Evolutionary conservation across 1,139 yeast genomes (phyloP).

Genomic region (Sugiyamaella sp.): DNA sequence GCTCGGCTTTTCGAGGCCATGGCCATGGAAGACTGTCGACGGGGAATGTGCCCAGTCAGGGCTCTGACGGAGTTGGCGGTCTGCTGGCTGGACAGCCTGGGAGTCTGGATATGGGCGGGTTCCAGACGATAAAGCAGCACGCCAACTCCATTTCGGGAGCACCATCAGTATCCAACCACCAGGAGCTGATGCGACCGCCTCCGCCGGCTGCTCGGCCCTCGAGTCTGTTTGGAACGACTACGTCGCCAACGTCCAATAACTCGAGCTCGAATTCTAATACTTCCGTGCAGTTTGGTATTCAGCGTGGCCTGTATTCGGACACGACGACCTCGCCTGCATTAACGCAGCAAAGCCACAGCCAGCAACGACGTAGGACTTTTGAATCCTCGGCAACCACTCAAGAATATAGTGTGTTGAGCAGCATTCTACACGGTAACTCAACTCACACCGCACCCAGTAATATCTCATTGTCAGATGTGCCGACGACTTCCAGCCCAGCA

Average conservation of each 20-base stretch:
- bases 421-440: constrained; percentile 51
- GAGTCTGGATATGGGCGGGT: not conserved
- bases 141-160: not conserved
- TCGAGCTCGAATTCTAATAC: not conserved
- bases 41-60: not conserved
- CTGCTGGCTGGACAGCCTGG: not conserved
- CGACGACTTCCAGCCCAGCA: constrained; percentile 32
- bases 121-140: not conserved
- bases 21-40: not conserved
- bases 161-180: not conserved
- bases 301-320: not conserved
- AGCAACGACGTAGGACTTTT: constrained; percentile 41
- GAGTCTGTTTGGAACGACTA: constrained; percentile 10
- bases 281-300: not conserved
- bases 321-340: constrained; percentile 3
- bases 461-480: constrained; percentile 7
- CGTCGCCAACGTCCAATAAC: constrained; percentile 1
- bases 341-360: not conserved
- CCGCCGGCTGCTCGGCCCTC: constrained; percentile 2
- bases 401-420: constrained; percentile 78
- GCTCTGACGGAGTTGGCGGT: no score
- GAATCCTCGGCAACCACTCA: constrained; percentile 77
- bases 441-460: constrained; percentile 21
- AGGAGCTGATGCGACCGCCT: constrained; percentile 18
- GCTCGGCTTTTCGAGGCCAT: no score